phyloP scores from a whole-genome alignment of 495 filamentous ascomycete species.

The Penicillium pancosmium region DNA sequence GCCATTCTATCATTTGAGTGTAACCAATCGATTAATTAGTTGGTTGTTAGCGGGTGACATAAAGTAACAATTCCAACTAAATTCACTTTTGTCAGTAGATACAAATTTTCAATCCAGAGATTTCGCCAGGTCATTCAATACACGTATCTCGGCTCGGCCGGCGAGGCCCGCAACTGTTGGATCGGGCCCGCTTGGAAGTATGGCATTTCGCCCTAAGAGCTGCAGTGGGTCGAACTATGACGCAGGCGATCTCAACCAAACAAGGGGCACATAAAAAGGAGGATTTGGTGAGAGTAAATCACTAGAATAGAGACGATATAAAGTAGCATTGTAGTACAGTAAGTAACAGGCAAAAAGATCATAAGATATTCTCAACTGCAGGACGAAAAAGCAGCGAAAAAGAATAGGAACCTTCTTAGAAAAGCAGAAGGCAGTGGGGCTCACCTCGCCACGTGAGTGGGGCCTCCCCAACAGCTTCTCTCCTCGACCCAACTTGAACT shows the following conservation, averaged over 20 bases:
- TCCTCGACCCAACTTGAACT: conserved; percentile 1
- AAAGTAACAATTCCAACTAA: too few relatives aligned
- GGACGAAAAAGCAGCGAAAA: conserved; percentile 2
- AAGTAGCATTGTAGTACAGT: too few relatives aligned
- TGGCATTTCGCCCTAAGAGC: conserved; percentile 4
- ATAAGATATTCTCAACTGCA: neutral
- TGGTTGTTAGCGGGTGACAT: too few relatives aligned
- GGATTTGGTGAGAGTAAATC: neutral
- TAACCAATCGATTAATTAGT: too few relatives aligned
- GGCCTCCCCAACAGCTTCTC: conserved; percentile 6
- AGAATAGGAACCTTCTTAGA: conserved; percentile 1
- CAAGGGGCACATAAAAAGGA: neutral
- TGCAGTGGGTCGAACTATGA: conserved; percentile 12
- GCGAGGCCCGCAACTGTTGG: neutral
- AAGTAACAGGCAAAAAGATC: neutral
- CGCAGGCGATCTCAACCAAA: conserved; percentile 1
- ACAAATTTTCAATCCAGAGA: neutral
- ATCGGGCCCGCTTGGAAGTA: conserved; percentile 7
- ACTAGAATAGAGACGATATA: too few relatives aligned
- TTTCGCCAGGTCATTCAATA: neutral
- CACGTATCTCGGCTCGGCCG: neutral
- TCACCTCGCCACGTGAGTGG: conserved; percentile 7
- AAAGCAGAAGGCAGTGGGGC: conserved; percentile 20
- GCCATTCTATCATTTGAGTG: neutral
- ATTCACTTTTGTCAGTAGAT: too few relatives aligned